A percentile compares a stretch with the other conserved stretches of the same genome.
phyloP scores from a whole-genome alignment of 495 filamentous ascomycete genomes.

The Aspergillus affinis region DNA sequence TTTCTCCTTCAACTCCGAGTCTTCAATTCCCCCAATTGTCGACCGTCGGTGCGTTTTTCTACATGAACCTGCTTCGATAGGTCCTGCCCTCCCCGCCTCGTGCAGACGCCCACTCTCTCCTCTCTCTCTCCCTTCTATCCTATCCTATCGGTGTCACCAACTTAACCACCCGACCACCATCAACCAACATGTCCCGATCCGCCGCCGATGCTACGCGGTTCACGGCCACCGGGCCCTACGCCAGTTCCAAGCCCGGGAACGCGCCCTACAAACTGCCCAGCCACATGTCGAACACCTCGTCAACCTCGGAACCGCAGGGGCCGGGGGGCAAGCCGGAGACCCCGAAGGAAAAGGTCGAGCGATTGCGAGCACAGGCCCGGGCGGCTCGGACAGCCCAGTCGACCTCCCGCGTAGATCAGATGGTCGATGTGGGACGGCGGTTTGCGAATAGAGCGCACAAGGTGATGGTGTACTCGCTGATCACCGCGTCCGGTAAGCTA shows the following conservation, averaged over 20 bases:
- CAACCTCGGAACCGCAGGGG: conserved; percentile 20
- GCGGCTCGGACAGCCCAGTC: conserved; percentile 64
- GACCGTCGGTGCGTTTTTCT: neutral
- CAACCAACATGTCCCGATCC: conserved; percentile 69
- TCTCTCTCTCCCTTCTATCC: too few relatives aligned
- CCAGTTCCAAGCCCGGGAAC: conserved; percentile 61
- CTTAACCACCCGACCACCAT: neutral
- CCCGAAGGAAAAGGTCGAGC: conserved; percentile 82
- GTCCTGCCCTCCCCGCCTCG: neutral
- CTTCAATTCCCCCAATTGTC: neutral
- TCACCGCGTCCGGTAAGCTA: conserved; percentile 74
- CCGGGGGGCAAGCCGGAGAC: conserved; percentile 61
- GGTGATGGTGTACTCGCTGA: conserved; percentile 68
- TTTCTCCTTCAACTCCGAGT: neutral
- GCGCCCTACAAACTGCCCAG: conserved; percentile 40
- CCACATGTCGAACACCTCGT: conserved; percentile 27
- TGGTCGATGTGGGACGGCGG: conserved; percentile 65
- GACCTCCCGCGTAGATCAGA: conserved; percentile 61
- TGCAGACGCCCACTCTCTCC: neutral
- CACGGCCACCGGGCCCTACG: conserved; percentile 88
- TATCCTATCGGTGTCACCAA: neutral
- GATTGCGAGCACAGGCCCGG: conserved; percentile 77
- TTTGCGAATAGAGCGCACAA: conserved; percentile 85
- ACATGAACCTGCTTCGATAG: neutral
- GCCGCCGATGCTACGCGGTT: conserved; percentile 93